Base-by-base conservation (phyloP, 1,284 basidiomycete genomes). In the Blastosporella zonata region DNA sequence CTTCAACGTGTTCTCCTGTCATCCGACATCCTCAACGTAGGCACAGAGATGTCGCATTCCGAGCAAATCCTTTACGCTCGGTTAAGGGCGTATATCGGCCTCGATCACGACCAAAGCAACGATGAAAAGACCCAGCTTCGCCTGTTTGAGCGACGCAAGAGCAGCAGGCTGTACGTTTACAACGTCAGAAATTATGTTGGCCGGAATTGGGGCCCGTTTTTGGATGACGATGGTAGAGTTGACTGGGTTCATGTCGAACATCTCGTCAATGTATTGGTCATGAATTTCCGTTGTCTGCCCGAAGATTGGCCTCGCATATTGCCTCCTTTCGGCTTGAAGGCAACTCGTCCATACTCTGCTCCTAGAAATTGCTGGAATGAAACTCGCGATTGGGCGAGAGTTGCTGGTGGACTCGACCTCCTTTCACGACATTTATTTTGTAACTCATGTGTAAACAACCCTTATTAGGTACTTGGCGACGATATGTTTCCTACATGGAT, bases 401-500 rank as follows among this genome's bases (percentile, higher is more conserved):
- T 86, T 3, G 78, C 81, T 62, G 84, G 83, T 60, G 49, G 54
- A 41, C 15, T 31, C 10, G n/a, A 7, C 15, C 31, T 22, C n/a
- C 36, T 9, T 33, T 45, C 35, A 17, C 34, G 49, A 17, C n/a
- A 15, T 37, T 37, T 17, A 42, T 21, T 40, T 23, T 9, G 15
- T 27, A 27, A 27, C 23, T 47, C 33, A 33, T 50, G 35, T 7
- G 44, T 9, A 43, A 35, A 22, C n/a, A 43, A 25, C 18, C 18
- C n/a, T n/a, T n/a, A n/a, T 22, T 47, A 74, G 73, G 74, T 17
- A 75, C 72, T 13, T 88, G 84, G 84, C 71, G 77, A 55, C 69
- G 84, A 62, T 79, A 82, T 53, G 79, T 87, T 12, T 85, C 78
- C 49, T 87, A 85, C 56, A 82, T 87, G 81, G 85, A 87, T 65